Percentiles rank a stretch among this genome's conserved stretches.
These are phyloP conservation scores for Diaporthe vaccinii DNA, from an alignment of 2,329 filamentous ascomycete species.

Conservation along the genomic window DNA sequence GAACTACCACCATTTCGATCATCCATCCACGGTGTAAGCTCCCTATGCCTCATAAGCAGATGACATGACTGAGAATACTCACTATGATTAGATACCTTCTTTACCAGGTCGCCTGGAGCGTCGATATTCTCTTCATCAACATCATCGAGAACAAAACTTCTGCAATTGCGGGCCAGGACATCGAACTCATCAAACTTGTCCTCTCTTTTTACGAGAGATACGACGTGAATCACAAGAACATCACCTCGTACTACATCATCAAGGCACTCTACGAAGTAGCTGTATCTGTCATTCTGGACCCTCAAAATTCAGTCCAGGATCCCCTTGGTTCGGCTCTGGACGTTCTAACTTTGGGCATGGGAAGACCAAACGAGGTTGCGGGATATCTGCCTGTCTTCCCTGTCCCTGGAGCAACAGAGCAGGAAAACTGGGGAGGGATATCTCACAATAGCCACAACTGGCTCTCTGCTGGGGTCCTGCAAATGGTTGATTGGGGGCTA, in stretches of 20 bases:
- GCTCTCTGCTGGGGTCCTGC: background rate
- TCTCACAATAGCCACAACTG: background rate
- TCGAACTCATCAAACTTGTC: background rate
- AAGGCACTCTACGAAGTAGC: background rate
- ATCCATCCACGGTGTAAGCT: background rate
- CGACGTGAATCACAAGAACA: background rate
- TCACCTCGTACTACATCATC: background rate
- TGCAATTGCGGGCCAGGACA: background rate
- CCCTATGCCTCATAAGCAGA: too few species aligned
- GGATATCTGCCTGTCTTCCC: background rate
- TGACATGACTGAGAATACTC: too few species aligned
- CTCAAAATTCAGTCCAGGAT: background rate
- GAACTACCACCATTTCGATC: background rate
- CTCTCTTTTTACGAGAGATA: background rate
- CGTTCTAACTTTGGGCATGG: background rate
- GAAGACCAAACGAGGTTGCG: background rate
- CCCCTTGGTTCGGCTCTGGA: background rate
- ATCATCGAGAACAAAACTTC: background rate
- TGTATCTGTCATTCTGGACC: background rate
- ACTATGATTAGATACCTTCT: background rate
- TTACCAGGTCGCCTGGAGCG: background rate
- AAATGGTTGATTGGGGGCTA: background rate
- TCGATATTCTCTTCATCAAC: background rate
- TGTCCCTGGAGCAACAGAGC: background rate
- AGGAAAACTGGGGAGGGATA: background rate